Percentiles rank a stretch among this genome's conserved stretches.
phyloP scores from a whole-genome alignment of 306 rosid genomes.

The Boehmeria nivea region DNA sequence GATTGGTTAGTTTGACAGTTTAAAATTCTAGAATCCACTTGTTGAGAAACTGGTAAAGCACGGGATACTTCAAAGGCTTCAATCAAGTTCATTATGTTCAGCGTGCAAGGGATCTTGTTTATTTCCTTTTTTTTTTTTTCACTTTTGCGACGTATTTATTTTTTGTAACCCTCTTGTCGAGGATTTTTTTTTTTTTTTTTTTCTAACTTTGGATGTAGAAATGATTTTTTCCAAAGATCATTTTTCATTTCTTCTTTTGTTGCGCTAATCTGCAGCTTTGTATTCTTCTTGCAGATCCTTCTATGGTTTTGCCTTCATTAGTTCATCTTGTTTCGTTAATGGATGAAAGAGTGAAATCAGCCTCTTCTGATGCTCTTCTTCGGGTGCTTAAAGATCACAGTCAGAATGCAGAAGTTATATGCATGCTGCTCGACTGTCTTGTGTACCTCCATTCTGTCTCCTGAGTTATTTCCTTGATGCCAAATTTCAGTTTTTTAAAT shows the following conservation, averaged over 20 bases:
- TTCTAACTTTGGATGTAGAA: no score
- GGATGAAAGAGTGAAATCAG: slow-evolving; percentile 48
- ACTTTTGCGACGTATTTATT: background rate
- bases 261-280: slow-evolving; percentile 5
- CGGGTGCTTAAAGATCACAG: slow-evolving; percentile 60
- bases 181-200: no score
- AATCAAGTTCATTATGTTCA: background rate
- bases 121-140: background rate
- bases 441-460: slow-evolving; percentile 42
- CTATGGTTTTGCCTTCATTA: slow-evolving; percentile 54
- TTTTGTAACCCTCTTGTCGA: background rate
- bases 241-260: slow-evolving; percentile 2
- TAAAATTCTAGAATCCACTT: background rate
- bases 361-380: slow-evolving; percentile 51
- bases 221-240: background rate
- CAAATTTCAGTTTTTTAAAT: slow-evolving; percentile 9
- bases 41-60: slow-evolving; percentile 3
- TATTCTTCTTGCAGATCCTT: slow-evolving; percentile 65
- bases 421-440: slow-evolving; percentile 72
- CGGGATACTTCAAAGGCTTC: background rate
- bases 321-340: slow-evolving; percentile 51
- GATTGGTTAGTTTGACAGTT: slow-evolving; percentile 48
- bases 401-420: slow-evolving; percentile 54
- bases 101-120: background rate
- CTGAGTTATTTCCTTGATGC: background rate